These are phyloP conservation scores for Dryas integrifolia DNA, from an alignment of 331 rosid species.

Conservation along the genomic window DNA sequence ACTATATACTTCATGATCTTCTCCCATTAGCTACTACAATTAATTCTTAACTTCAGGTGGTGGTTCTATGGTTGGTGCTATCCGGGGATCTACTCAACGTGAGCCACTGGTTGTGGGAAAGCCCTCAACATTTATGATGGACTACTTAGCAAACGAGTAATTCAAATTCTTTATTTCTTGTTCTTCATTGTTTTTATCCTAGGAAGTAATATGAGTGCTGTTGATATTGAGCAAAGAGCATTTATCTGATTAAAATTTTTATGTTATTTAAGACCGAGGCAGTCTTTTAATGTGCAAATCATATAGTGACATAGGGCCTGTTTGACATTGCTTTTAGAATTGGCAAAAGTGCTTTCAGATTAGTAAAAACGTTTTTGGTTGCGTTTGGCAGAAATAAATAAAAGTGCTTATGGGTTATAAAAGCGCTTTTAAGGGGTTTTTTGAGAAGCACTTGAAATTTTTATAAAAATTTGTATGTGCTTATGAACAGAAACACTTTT, in stretches of 20 bases:
- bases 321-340: too few species aligned
- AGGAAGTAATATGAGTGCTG: conserved; percentile 11
- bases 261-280: background rate
- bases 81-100: conserved; percentile 84
- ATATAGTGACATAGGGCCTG: background rate
- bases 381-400: too few species aligned
- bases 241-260: background rate
- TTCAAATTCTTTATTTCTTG: conserved; percentile 14
- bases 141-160: conserved; percentile 78
- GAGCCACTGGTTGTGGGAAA: conserved; percentile 96
- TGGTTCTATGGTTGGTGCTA: conserved; percentile 95
- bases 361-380: too few species aligned
- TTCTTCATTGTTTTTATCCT: conserved; percentile 7
- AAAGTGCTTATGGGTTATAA: too few species aligned
- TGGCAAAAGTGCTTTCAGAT: too few species aligned
- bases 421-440: too few species aligned
- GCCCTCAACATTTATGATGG: conserved; percentile 99
- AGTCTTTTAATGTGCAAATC: background rate
- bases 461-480: too few species aligned
- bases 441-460: too few species aligned
- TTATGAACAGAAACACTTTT: too few species aligned
- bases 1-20: background rate
- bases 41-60: conserved; percentile 65
- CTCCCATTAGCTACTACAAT: conserved; percentile 7
- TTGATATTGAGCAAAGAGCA: conserved; percentile 13